Percentiles rank a stretch among this genome's conserved stretches.
These are phyloP conservation scores for Cutaneotrichosporon cavernicola DNA, from an alignment of 1,284 basidiomycete species.

Conservation along the genomic window DNA sequence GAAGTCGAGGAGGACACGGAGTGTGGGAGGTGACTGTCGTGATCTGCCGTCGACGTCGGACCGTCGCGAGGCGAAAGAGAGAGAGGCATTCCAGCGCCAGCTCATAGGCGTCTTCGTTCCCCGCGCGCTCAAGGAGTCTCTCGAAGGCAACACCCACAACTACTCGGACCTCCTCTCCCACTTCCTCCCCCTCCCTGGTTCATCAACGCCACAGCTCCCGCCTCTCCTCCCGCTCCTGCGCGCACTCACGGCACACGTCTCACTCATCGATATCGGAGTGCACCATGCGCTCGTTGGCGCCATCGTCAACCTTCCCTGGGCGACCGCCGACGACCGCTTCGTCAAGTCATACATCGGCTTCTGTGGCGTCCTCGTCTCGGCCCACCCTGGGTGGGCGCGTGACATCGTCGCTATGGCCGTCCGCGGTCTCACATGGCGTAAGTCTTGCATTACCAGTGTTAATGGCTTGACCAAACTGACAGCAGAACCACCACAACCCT, in stretches of 20 bases:
- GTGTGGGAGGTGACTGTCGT: slow-evolving; percentile 39
- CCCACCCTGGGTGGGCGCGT: slow-evolving; percentile 87
- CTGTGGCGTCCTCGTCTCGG: slow-evolving; percentile 86
- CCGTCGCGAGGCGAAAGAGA: slow-evolving; percentile 24
- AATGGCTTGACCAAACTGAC: background rate
- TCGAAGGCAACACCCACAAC: slow-evolving; percentile 50
- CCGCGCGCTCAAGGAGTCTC: slow-evolving; percentile 46
- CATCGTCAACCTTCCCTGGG: slow-evolving; percentile 87
- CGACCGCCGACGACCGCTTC: slow-evolving; percentile 71
- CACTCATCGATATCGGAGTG: slow-evolving; percentile 51
- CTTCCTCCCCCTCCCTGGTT: slow-evolving; percentile 52
- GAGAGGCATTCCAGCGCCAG: slow-evolving; percentile 47
- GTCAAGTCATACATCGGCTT: slow-evolving; percentile 84
- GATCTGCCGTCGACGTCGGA: background rate
- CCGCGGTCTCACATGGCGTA: slow-evolving; percentile 84
- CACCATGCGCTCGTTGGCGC: slow-evolving; percentile 85
- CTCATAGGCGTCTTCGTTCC: slow-evolving; percentile 52
- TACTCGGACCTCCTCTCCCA: slow-evolving; percentile 60
- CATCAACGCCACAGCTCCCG: slow-evolving; percentile 38
- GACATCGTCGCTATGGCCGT: slow-evolving; percentile 77
- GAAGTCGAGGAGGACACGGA: slow-evolving; percentile 45
- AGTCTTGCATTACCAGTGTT: slow-evolving; percentile 47
- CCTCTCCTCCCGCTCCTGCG: slow-evolving; percentile 58
- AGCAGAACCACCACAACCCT: slow-evolving; percentile 4
- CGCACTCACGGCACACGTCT: slow-evolving; percentile 69